These are phyloP conservation scores for Erysiphe neolycopersici DNA, from an alignment of 2,329 filamentous ascomycete species.

Conservation along the genomic window DNA sequence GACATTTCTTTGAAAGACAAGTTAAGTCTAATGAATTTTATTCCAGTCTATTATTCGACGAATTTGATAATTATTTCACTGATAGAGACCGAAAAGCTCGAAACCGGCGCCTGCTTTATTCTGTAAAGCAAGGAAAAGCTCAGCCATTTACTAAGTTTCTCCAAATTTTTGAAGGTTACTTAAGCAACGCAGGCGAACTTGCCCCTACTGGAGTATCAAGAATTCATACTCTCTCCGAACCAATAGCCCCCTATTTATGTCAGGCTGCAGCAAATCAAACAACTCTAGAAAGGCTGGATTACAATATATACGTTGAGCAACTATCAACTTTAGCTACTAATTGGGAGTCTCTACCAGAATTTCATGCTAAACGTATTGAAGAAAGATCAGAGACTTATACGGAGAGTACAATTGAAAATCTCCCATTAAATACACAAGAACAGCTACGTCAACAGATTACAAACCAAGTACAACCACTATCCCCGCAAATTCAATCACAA, in stretches of 20 bases:
- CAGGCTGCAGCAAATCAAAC: not conserved
- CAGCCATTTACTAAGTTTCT: not conserved
- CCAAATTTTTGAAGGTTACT: not conserved
- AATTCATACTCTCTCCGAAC: not conserved
- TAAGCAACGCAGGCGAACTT: not conserved
- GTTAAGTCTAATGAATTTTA: not conserved
- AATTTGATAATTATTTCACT: not conserved
- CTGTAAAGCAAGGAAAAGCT: not conserved
- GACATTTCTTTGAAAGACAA: not conserved
- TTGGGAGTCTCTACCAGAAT: not conserved
- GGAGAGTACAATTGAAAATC: not conserved
- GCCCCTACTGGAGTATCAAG: not conserved
- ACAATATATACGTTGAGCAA: not conserved
- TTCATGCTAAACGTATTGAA: not conserved
- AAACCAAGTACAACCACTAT: not conserved
- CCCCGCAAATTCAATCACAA: not conserved
- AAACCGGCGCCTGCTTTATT: not conserved
- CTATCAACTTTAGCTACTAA: not conserved
- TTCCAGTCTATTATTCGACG: not conserved
- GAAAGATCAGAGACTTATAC: not conserved
- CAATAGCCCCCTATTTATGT: not conserved
- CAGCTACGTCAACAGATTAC: not conserved
- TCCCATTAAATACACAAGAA: constrained; percentile 1
- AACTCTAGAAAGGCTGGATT: not conserved
- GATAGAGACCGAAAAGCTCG: not conserved